Evolutionary conservation across 306 rosid species (phyloP).

Genomic region (Vigna angularis): DNA sequence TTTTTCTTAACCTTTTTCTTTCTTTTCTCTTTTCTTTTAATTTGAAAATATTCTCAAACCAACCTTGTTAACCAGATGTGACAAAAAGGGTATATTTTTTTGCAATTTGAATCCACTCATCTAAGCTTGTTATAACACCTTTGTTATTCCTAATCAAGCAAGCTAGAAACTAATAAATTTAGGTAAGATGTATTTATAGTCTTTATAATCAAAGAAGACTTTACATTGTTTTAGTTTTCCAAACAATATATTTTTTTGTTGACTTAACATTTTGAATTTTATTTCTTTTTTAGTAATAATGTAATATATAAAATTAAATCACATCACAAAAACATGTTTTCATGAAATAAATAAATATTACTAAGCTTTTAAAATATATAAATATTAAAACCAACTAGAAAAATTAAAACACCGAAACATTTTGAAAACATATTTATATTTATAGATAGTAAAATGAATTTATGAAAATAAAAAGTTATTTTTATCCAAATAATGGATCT

Average conservation of each 20-base stretch:
- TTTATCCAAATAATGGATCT: background rate
- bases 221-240: background rate
- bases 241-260: background rate
- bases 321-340: background rate
- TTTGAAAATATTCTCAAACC: conserved; percentile 6
- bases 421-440: background rate
- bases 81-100: conserved; percentile 13
- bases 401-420: too few species aligned
- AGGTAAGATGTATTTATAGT: background rate
- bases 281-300: background rate
- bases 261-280: background rate
- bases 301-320: background rate
- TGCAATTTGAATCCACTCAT: conserved; percentile 4
- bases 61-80: conserved; percentile 22
- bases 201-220: background rate
- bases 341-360: background rate
- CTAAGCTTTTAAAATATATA: background rate
- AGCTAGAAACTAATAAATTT: background rate
- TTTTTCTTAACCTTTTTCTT: background rate
- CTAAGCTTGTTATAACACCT: background rate
- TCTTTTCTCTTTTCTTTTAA: background rate
- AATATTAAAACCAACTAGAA: background rate
- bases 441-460: background rate
- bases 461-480: too few species aligned
- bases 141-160: background rate